phyloP scores from a whole-genome alignment of 2,329 filamentous ascomycete genomes.

The Chrysoporthe puriensis region DNA sequence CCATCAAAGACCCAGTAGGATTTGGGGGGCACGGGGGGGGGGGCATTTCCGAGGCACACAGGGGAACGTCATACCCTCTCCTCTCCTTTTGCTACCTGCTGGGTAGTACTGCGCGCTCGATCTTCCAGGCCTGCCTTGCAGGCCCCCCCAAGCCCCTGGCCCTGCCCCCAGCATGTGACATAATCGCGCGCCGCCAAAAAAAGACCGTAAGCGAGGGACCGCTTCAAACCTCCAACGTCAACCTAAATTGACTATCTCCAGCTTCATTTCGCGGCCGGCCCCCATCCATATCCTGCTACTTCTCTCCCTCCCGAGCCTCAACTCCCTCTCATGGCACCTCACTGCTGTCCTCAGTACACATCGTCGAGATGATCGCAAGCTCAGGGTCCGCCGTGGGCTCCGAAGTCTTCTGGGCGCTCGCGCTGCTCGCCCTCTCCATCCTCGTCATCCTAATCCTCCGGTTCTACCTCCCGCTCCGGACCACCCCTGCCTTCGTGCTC shows the following conservation, averaged over 20 bases:
- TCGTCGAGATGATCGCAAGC: constrained; percentile 29
- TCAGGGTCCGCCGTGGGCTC: constrained; percentile 70
- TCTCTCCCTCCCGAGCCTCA: background rate
- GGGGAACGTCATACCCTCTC: background rate
- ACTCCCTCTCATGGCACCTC: constrained; percentile 21
- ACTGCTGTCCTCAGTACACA: constrained; percentile 12
- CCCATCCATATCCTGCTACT: background rate
- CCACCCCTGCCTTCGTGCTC: constrained; percentile 86
- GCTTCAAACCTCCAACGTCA: constrained; percentile 16
- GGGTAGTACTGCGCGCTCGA: too few species aligned
- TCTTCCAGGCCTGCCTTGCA: too few species aligned
- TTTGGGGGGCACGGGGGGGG: background rate
- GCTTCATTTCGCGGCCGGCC: constrained; percentile 17
- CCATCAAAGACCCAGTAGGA: background rate
- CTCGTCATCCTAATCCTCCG: constrained; percentile 83
- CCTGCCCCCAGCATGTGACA: background rate
- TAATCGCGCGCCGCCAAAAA: background rate
- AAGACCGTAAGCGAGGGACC: background rate
- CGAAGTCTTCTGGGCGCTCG: constrained; percentile 73
- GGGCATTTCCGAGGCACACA: background rate
- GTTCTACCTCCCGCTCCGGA: constrained; percentile 86
- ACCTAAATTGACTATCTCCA: constrained; percentile 26
- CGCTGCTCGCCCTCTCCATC: constrained; percentile 74
- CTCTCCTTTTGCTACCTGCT: too few species aligned
- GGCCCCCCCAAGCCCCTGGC: background rate